Evolutionary conservation across 768 basidiomycete genomes (phyloP).

Genomic region (Strobilomyces confusus): DNA sequence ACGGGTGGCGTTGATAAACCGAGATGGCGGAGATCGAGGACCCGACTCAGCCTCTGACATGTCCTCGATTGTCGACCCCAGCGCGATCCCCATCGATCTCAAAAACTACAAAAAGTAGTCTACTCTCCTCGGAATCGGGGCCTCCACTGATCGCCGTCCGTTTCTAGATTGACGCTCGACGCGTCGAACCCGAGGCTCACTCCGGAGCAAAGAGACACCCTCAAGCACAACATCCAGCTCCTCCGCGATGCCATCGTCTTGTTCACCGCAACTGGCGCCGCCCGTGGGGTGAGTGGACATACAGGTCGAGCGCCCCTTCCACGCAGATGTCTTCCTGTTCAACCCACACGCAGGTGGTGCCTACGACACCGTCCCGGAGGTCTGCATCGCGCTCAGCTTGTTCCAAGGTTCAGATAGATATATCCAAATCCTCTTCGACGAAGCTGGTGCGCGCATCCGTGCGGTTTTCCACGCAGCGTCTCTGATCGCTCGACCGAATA

Average conservation of each 20-base stretch:
- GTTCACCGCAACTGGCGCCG: constrained; percentile 83
- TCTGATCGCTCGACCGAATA: constrained; percentile 23
- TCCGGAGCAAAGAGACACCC: constrained; percentile 51
- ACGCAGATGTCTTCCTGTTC: background rate
- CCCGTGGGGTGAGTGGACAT: constrained; percentile 84
- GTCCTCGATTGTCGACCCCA: constrained; percentile 38
- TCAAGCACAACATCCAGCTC: constrained; percentile 72
- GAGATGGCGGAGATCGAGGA: constrained; percentile 2
- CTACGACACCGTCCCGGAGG: constrained; percentile 80
- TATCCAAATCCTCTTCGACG: constrained; percentile 71
- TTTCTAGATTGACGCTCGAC: constrained; percentile 63
- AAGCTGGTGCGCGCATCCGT: constrained; percentile 57
- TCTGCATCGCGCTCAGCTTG: constrained; percentile 71
- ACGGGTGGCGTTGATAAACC: constrained; percentile 24
- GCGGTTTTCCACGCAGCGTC: background rate
- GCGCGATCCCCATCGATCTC: constrained; percentile 74
- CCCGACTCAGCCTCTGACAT: background rate
- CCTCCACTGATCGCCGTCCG: background rate
- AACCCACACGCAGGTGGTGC: constrained; percentile 44
- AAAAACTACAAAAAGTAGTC: constrained; percentile 67
- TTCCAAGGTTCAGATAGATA: constrained; percentile 62
- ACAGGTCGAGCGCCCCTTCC: constrained; percentile 45
- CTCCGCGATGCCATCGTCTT: constrained; percentile 82
- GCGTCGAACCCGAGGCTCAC: constrained; percentile 60
- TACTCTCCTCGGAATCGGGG: background rate